These are phyloP conservation scores for Kernera saxatilis DNA, from an alignment of 345 rosid genomes.

Conservation along the genomic window DNA sequence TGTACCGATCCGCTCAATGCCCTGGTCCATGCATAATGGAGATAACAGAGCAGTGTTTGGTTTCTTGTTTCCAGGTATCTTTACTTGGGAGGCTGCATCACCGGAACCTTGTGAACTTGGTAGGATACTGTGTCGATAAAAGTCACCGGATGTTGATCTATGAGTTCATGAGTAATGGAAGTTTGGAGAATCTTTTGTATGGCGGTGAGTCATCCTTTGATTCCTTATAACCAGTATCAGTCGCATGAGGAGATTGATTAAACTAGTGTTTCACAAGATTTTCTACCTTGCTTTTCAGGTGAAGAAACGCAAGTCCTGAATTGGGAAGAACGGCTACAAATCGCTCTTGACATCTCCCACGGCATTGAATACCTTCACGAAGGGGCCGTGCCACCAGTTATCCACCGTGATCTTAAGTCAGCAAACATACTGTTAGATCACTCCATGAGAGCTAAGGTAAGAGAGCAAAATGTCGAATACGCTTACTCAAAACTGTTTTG, in stretches of 20 bases:
- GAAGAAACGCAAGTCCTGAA: slow-evolving; percentile 42
- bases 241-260: neutral
- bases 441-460: slow-evolving; percentile 90
- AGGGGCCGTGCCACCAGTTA: slow-evolving; percentile 95
- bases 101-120: slow-evolving; percentile 87
- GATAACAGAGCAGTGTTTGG: slow-evolving; percentile 1
- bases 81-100: slow-evolving; percentile 93
- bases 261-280: neutral
- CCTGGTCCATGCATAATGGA: neutral
- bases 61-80: slow-evolving; percentile 52
- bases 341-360: slow-evolving; percentile 84
- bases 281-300: slow-evolving; percentile 32
- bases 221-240: neutral
- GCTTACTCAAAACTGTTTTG: neutral
- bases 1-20: neutral
- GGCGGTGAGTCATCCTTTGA: slow-evolving; percentile 40
- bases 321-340: slow-evolving; percentile 86
- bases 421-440: slow-evolving; percentile 84
- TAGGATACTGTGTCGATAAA: slow-evolving; percentile 86
- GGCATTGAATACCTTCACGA: slow-evolving; percentile 94
- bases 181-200: slow-evolving; percentile 73
- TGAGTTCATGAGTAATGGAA: slow-evolving; percentile 97
- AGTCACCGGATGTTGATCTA: slow-evolving; percentile 74
- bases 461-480: neutral
- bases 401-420: slow-evolving; percentile 95